Evolutionary conservation across 257 asterid genomes (phyloP).

Genomic region (Asclepias syriaca): DNA sequence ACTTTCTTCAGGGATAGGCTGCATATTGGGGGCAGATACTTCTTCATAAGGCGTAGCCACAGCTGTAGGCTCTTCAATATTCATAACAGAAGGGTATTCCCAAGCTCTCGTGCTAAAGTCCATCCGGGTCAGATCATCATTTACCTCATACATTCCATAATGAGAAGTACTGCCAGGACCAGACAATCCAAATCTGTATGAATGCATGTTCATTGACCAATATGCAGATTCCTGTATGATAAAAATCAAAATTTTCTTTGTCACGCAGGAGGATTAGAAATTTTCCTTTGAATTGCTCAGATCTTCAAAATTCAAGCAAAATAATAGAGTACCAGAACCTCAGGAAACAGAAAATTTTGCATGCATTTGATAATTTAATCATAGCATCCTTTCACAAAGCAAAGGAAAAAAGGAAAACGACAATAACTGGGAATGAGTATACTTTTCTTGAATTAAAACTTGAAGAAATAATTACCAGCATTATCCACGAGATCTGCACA

Average conservation of each 20-base stretch:
- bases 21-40: slow-evolving; percentile 35
- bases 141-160: slow-evolving; percentile 42
- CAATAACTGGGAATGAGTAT: not conserved
- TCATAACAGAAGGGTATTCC: slow-evolving; percentile 59
- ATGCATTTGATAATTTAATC: not conserved
- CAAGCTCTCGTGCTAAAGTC: slow-evolving; percentile 54
- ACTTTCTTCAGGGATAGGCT: slow-evolving; percentile 67
- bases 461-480: not conserved
- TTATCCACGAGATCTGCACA: not conserved
- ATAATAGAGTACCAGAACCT: not conserved
- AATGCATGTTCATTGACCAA: slow-evolving; percentile 74
- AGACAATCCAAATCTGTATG: slow-evolving; percentile 55
- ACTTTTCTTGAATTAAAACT: not conserved
- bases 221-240: slow-evolving; percentile 56
- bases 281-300: not conserved
- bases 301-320: not conserved
- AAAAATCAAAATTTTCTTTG: slow-evolving; percentile 21
- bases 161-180: slow-evolving; percentile 50
- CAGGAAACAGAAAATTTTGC: not conserved
- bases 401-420: not conserved
- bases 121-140: slow-evolving; percentile 38
- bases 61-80: slow-evolving; percentile 36
- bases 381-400: not conserved
- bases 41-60: slow-evolving; percentile 50
- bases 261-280: not conserved